These are phyloP conservation scores for Penstemon davidsonii DNA, from an alignment of 257 asterid species.

Conservation along the genomic window DNA sequence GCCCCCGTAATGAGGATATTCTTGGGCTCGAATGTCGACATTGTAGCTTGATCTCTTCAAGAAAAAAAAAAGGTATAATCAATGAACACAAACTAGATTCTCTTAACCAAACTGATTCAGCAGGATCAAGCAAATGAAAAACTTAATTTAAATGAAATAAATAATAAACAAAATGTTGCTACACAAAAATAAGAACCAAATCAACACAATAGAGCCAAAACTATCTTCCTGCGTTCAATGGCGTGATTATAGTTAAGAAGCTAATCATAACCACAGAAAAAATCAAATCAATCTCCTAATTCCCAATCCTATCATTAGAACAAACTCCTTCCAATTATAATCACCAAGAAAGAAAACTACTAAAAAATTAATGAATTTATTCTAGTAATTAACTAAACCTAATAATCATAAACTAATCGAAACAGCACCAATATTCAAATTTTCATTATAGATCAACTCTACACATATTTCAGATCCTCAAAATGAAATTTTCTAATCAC, in stretches of 20 bases:
- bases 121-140: too few relatives aligned
- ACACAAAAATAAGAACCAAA: background rate
- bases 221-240: background rate
- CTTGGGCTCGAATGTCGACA: slow-evolving; percentile 51
- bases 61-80: background rate
- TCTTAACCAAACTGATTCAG: background rate
- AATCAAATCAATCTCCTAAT: background rate
- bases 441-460: too few relatives aligned
- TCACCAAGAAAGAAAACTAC: too few relatives aligned
- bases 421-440: background rate
- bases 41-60: slow-evolving; percentile 33
- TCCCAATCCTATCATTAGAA: background rate
- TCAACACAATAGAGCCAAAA: background rate
- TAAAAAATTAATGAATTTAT: too few relatives aligned
- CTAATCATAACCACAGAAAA: background rate
- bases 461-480: too few relatives aligned
- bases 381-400: too few relatives aligned
- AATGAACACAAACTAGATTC: background rate
- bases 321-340: background rate
- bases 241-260: background rate
- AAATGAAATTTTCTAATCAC: too few relatives aligned
- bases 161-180: background rate
- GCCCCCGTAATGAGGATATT: slow-evolving; percentile 78
- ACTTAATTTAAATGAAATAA: too few relatives aligned
- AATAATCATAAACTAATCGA: background rate